Conservation (phyloP, 352 stramenopile genomes). For the Thraustotheca clavata region DNA sequence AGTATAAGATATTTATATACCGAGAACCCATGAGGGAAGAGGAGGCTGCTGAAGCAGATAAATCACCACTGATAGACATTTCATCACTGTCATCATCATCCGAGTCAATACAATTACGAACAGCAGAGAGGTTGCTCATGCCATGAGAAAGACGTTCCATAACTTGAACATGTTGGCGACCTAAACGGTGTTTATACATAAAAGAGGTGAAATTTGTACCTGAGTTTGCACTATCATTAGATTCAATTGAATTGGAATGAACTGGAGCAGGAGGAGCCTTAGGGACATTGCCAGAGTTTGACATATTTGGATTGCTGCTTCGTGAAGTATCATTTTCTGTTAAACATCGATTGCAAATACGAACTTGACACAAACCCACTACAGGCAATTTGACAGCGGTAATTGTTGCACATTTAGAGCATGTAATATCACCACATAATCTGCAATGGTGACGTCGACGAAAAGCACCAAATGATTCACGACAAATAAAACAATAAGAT, state of each 20-base stretch:
- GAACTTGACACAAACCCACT: conserved; percentile 16
- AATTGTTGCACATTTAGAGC: conserved; percentile 43
- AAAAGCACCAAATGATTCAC: conserved; percentile 68
- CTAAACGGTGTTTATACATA: too few relatives aligned
- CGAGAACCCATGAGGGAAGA: not conserved
- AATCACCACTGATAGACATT: not conserved
- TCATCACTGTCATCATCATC: conserved; percentile 12
- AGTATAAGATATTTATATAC: not conserved
- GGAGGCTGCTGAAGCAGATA: not conserved
- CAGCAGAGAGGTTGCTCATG: conserved; percentile 19
- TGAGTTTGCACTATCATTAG: too few relatives aligned
- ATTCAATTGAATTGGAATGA: too few relatives aligned
- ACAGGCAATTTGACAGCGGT: conserved; percentile 18
- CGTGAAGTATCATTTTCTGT: conserved; percentile 18
- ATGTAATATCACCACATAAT: conserved; percentile 79
- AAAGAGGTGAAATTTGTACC: too few relatives aligned
- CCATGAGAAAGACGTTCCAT: conserved; percentile 20
- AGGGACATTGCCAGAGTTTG: too few relatives aligned
- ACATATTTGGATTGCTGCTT: not conserved
- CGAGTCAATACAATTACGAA: conserved; percentile 11
- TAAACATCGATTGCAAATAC: conserved; percentile 19
- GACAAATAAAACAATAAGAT: conserved; percentile 78
- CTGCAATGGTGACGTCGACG: conserved; percentile 79
- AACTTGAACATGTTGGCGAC: conserved; percentile 2
- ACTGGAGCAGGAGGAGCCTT: not conserved